Conservation (phyloP, 495 filamentous ascomycete genomes). For the Thozetella sp. region DNA sequence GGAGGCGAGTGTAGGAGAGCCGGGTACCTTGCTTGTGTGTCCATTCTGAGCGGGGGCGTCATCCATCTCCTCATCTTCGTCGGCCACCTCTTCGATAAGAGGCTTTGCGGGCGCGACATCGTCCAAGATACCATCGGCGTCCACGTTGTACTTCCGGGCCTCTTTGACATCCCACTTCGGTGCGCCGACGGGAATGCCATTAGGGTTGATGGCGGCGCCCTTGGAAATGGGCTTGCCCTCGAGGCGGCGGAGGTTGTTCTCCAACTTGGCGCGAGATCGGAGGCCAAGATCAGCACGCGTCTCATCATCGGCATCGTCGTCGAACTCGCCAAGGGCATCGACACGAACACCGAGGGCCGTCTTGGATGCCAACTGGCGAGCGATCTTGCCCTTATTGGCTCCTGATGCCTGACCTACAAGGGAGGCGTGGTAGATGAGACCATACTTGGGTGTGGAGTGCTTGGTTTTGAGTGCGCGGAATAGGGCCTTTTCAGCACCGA, state of each 20-base stretch:
- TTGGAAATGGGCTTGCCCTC: constrained; percentile 90
- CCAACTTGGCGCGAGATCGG: constrained; percentile 73
- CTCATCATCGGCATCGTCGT: constrained; percentile 79
- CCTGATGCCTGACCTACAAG: constrained; percentile 95
- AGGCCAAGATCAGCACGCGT: constrained; percentile 79
- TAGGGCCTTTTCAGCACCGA: constrained; percentile 97
- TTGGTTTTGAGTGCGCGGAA: constrained; percentile 99
- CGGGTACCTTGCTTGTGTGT: constrained; percentile 20
- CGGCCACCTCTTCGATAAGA: constrained; percentile 47
- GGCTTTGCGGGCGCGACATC: constrained; percentile 67
- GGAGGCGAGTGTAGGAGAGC: constrained; percentile 26
- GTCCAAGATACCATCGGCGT: constrained; percentile 82
- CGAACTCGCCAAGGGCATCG: constrained; percentile 82
- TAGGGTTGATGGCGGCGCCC: constrained; percentile 75
- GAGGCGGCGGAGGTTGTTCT: constrained; percentile 79
- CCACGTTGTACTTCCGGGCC: constrained; percentile 92
- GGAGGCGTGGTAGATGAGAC: constrained; percentile 97
- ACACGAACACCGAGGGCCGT: constrained; percentile 90
- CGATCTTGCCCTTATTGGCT: constrained; percentile 99
- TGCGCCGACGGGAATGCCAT: constrained; percentile 53
- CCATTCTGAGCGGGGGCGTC: constrained; percentile 40
- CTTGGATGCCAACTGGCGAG: constrained; percentile 92
- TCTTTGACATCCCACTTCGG: constrained; percentile 93
- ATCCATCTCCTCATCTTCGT: constrained; percentile 56
- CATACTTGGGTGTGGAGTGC: constrained; percentile 98